Conservation (phyloP, 192 early-diverging fungal species). For the Powellomyces hirtus region DNA sequence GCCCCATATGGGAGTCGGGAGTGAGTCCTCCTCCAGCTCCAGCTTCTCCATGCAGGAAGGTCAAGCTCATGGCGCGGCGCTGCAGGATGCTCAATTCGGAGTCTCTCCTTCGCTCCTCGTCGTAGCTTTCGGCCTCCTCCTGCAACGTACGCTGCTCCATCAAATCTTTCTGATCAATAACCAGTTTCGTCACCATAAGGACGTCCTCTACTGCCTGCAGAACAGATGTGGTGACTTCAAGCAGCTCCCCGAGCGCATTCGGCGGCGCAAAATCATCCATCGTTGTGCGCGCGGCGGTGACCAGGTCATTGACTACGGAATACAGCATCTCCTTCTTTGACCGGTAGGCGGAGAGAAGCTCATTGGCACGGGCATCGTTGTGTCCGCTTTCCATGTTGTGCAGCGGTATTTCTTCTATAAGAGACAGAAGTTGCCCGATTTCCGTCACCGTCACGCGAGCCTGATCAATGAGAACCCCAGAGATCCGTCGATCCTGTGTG, state of each 20-base stretch:
- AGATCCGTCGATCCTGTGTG: slow-evolving; percentile 26
- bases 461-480: slow-evolving; percentile 39
- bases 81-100: slow-evolving; percentile 38
- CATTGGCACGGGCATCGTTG: slow-evolving; percentile 5
- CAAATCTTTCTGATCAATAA: slow-evolving; percentile 52
- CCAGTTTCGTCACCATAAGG: slow-evolving; percentile 45
- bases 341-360: slow-evolving; percentile 33
- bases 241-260: slow-evolving; percentile 50
- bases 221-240: slow-evolving; percentile 48
- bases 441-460: slow-evolving; percentile 44
- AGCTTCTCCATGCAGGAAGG: slow-evolving; percentile 29
- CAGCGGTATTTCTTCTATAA: slow-evolving; percentile 49
- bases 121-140: slow-evolving; percentile 33
- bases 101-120: slow-evolving; percentile 21
- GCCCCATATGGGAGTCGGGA: slow-evolving; percentile 2
- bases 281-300: slow-evolving; percentile 54
- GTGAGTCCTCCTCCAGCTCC: background rate
- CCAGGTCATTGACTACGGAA: slow-evolving; percentile 41
- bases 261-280: slow-evolving; percentile 60
- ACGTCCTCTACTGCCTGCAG: slow-evolving; percentile 55
- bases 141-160: slow-evolving; percentile 37
- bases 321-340: slow-evolving; percentile 43
- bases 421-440: slow-evolving; percentile 45
- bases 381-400: slow-evolving; percentile 22
- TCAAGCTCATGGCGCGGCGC: slow-evolving; percentile 37